Base-by-base conservation (phyloP, 352 stramenopile genomes). In the Phytophthora sp. region DNA sequence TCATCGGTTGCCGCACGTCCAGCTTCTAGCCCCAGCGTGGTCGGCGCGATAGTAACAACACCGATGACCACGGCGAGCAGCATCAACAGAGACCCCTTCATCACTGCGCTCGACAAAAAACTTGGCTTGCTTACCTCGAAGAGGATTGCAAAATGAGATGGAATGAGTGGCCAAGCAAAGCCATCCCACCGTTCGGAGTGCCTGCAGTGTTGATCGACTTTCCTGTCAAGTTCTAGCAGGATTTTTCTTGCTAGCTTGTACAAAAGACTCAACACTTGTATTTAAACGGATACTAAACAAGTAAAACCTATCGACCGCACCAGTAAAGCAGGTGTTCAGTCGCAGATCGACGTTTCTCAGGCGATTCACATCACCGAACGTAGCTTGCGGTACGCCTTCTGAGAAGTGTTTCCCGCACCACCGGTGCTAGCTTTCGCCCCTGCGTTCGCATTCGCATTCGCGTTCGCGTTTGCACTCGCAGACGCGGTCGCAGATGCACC, bases 321-420 rank as follows among this genome's bases (percentile, higher is more conserved):
- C n/a, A n/a, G n/a, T n/a, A n/a, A n/a, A n/a, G n/a, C n/a, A n/a
- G n/a, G n/a, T n/a, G n/a, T n/a, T n/a, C n/a, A n/a, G n/a, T n/a
- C n/a, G n/a, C n/a, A n/a, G n/a, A n/a, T n/a, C n/a, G n/a, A n/a
- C n/a, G n/a, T n/a, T n/a, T n/a, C n/a, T n/a, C n/a, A n/a, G 28
- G 28, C 28, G 28, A 26, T 39, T 53, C 30, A 52, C 20, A 45
- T 17, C 23, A 18, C 23, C 17, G 42, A 48, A 2, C 54, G 54
- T 20, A 63, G 43, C 26, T 63, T 43, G 13, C 54, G 54, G 44
- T 56, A 63, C 44, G 54, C 23, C 32, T 62, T 62, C 54, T 62
- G 54, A 42, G 41, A 62, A 17, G 54, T 54, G 11, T n/a, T 31
- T 3, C 15, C 15, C 21, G 42, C 42, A 24, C 24, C 24, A 26